phyloP scores from a whole-genome alignment of 1,284 basidiomycete genomes.

The Pyrrhoderma noxium region DNA sequence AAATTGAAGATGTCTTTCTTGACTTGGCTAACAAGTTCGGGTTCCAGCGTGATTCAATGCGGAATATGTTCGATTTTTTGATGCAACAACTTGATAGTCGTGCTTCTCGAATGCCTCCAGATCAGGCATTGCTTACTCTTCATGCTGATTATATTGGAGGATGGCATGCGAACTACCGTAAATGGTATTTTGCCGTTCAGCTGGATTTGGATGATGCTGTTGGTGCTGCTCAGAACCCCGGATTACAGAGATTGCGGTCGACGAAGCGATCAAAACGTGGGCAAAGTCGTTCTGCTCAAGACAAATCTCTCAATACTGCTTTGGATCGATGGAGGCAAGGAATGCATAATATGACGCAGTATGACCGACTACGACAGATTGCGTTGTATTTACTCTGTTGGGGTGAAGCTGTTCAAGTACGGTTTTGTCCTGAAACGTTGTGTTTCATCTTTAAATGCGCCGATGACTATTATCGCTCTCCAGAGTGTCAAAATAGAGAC shows the following conservation, averaged over 20 bases:
- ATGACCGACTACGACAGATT: slow-evolving; percentile 94
- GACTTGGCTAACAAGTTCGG: slow-evolving; percentile 99
- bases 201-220: slow-evolving; percentile 98
- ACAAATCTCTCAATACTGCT: slow-evolving; percentile 85
- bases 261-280: slow-evolving; percentile 28
- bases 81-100: slow-evolving; percentile 98
- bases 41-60: slow-evolving; percentile 90
- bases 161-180: slow-evolving; percentile 93
- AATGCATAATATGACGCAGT: slow-evolving; percentile 98
- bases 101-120: slow-evolving; percentile 95
- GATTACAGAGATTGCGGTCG: slow-evolving; percentile 76
- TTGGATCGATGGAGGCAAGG: slow-evolving; percentile 93
- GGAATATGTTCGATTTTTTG: slow-evolving; percentile 95
- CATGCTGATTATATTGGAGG: slow-evolving; percentile 99
- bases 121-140: slow-evolving; percentile 89
- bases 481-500: slow-evolving; percentile 94
- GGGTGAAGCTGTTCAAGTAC: slow-evolving; percentile 97
- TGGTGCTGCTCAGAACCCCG: slow-evolving; percentile 87
- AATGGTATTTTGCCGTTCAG: slow-evolving; percentile 99
- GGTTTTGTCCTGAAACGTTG: slow-evolving; percentile 95
- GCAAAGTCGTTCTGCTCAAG: slow-evolving; percentile 39
- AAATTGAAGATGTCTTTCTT: slow-evolving; percentile 98
- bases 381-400: slow-evolving; percentile 95
- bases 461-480: slow-evolving; percentile 98
- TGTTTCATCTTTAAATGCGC: slow-evolving; percentile 99